Conservation (phyloP, 768 basidiomycete species). For the Mycena galericulata region DNA sequence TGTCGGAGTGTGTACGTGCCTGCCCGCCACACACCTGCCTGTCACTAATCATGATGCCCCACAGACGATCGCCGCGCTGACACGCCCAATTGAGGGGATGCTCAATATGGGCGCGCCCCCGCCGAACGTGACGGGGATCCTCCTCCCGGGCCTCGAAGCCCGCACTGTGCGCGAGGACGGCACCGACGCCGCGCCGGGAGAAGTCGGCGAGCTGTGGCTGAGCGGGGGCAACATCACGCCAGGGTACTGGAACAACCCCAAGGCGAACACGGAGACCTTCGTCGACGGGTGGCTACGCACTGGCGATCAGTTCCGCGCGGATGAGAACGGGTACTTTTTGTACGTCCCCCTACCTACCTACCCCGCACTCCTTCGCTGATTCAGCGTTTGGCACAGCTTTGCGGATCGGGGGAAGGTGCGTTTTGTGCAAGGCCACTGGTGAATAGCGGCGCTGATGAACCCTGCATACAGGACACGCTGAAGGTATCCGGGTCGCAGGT, state of each 20-base stretch:
- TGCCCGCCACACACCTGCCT: background rate
- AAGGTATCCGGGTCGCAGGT: constrained; percentile 87
- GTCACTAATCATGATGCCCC: background rate
- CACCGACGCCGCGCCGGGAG: constrained; percentile 61
- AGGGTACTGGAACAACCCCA: constrained; percentile 81
- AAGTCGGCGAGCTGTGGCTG: constrained; percentile 77
- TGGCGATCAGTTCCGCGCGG: constrained; percentile 76
- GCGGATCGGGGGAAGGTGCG: constrained; percentile 81
- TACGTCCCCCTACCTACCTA: constrained; percentile 47
- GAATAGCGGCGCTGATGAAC: background rate
- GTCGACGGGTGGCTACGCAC: constrained; percentile 80
- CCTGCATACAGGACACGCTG: constrained; percentile 73
- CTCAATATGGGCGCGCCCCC: constrained; percentile 44
- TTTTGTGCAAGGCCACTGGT: background rate
- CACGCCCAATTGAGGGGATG: constrained; percentile 57
- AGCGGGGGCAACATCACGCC: constrained; percentile 65
- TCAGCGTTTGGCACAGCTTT: constrained; percentile 63
- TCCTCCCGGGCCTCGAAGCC: constrained; percentile 74
- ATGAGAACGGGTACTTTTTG: constrained; percentile 75
- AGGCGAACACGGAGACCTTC: constrained; percentile 76
- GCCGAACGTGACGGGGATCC: constrained; percentile 58
- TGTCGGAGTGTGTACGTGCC: constrained; percentile 72
- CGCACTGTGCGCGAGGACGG: constrained; percentile 73
- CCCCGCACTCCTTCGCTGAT: background rate
- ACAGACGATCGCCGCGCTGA: constrained; percentile 71